Percentiles rank a stretch among this genome's conserved stretches.
Conservation (phyloP, 192 early-diverging fungal species). For the Coemansia sp. region DNA sequence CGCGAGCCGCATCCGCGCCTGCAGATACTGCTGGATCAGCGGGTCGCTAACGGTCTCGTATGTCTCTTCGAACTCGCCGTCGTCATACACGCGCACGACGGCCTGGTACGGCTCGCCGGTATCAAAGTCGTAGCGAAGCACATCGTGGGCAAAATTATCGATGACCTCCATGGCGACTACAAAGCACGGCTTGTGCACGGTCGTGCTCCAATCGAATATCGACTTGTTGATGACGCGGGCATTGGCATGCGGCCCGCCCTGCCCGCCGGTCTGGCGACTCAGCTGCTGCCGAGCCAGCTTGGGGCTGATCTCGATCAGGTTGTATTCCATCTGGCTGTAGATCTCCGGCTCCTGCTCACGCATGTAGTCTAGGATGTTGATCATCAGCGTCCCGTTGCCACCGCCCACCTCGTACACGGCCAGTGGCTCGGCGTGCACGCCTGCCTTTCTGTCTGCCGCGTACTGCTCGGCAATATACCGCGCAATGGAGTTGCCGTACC, state of each 20-base stretch:
- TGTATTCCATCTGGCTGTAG: conserved; percentile 75
- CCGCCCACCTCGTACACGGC: conserved; percentile 94
- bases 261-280: conserved; percentile 38
- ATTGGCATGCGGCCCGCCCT: conserved; percentile 46
- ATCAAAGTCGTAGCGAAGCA: conserved; percentile 77
- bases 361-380: conserved; percentile 87
- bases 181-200: conserved; percentile 71
- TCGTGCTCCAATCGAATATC: conserved; percentile 83
- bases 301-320: conserved; percentile 86
- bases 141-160: conserved; percentile 95
- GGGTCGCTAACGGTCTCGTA: conserved; percentile 78
- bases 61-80: conserved; percentile 80
- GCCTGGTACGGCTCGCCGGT: conserved; percentile 73
- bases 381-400: conserved; percentile 94
- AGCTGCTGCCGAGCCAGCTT: conserved; percentile 68
- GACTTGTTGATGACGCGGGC: conserved; percentile 83
- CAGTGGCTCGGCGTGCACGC: conserved; percentile 56
- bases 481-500: conserved; percentile 90
- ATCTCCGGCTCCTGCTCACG: conserved; percentile 69
- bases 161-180: conserved; percentile 97
- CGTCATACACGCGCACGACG: conserved; percentile 71
- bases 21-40: conserved; percentile 66
- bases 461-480: conserved; percentile 79
- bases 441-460: conserved; percentile 40
- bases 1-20: conserved; percentile 17